Percentiles rank a stretch among this genome's conserved stretches.
phyloP scores from a whole-genome alignment of 768 basidiomycete species.

The Tricholomella constricta region DNA sequence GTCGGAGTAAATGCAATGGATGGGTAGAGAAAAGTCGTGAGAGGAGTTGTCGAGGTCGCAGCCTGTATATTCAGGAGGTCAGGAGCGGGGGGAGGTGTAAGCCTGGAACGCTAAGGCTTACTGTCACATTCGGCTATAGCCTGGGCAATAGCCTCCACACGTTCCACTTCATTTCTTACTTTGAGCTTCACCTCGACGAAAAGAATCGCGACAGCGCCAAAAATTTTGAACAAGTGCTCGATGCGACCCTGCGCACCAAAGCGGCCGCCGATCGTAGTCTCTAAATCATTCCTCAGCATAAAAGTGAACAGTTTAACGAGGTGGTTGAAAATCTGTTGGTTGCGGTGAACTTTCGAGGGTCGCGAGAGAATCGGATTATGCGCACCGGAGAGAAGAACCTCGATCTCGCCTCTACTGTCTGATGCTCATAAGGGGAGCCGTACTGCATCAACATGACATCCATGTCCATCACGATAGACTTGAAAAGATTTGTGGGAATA shows the following conservation, averaged over 20 bases:
- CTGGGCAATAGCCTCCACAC: conserved; percentile 17
- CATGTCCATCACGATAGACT: conserved; percentile 22
- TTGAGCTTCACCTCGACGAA: conserved; percentile 13
- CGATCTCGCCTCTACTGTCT: conserved; percentile 22
- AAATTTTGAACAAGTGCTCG: conserved; percentile 8
- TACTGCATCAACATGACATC: conserved; percentile 24
- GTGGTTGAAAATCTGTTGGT: conserved; percentile 22
- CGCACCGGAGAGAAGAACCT: conserved; percentile 22
- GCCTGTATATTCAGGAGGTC: not conserved
- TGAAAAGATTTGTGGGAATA: conserved; percentile 24
- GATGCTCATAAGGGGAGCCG: conserved; percentile 17
- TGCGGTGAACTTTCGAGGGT: not conserved
- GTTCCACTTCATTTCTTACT: conserved; percentile 9
- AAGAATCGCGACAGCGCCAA: conserved; percentile 14
- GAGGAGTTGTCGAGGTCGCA: conserved; percentile 11
- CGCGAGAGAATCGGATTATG: not conserved
- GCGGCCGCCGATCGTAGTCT: conserved; percentile 16
- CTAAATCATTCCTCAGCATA: conserved; percentile 18
- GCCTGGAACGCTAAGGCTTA: conserved; percentile 5
- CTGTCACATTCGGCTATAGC: conserved; percentile 19
- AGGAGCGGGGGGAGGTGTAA: not conserved
- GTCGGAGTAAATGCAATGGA: conserved; percentile 17
- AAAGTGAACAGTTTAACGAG: conserved; percentile 15
- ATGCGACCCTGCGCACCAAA: conserved; percentile 10
- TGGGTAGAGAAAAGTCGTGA: conserved; percentile 6